Evolutionary conservation across 352 stramenopile species (phyloP).

Genomic region (Saprolegnia diclina): DNA sequence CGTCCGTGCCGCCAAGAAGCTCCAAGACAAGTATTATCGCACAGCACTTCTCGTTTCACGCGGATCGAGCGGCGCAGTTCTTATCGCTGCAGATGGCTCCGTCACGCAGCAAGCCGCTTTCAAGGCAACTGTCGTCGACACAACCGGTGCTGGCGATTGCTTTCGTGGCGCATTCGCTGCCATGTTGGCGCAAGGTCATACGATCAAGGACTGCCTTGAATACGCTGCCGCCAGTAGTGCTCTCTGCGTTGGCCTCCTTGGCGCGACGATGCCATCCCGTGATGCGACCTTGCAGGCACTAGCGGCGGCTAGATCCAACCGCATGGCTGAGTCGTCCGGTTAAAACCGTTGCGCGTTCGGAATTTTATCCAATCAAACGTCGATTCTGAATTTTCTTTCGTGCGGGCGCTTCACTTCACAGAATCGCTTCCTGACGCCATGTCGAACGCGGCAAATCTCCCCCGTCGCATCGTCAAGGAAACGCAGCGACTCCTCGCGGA

Average conservation of each 20-base stretch:
- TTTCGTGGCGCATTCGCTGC: conserved; percentile 69
- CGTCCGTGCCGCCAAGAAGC: conserved; percentile 39
- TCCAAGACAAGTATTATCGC: conserved; percentile 48
- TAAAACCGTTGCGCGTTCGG: neutral
- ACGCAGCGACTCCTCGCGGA: conserved; percentile 93
- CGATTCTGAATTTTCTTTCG: neutral
- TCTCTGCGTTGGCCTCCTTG: conserved; percentile 55
- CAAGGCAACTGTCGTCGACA: conserved; percentile 61
- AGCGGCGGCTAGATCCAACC: neutral
- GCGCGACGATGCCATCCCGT: conserved; percentile 33
- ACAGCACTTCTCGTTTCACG: conserved; percentile 62
- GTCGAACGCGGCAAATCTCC: conserved; percentile 31
- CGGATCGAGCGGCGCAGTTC: conserved; percentile 58
- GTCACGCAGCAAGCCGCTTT: conserved; percentile 49
- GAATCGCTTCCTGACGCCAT: conserved; percentile 3
- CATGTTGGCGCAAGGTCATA: conserved; percentile 40
- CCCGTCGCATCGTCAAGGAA: conserved; percentile 83
- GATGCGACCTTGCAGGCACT: neutral
- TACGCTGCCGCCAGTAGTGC: conserved; percentile 54
- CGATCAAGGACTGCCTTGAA: conserved; percentile 46
- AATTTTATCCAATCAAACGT: neutral
- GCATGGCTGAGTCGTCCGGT: neutral
- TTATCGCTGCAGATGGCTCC: conserved; percentile 38
- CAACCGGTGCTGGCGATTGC: conserved; percentile 72
- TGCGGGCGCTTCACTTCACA: neutral